Evolutionary conservation across 805 yeast species (phyloP).

Genomic region (Spencermartinsiella europaea): DNA sequence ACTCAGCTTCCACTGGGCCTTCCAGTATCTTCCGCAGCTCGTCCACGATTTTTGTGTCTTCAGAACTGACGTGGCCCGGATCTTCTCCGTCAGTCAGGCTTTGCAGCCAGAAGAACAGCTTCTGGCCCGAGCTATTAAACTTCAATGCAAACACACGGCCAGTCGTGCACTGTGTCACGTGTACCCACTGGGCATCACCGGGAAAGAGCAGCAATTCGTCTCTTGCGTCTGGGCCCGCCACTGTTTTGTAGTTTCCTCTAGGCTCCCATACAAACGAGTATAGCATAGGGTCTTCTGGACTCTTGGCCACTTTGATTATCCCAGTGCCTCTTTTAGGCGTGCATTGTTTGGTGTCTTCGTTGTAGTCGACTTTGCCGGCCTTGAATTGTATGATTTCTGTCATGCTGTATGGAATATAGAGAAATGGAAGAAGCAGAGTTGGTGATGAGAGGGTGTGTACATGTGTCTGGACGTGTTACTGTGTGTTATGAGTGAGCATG

Average conservation of each 20-base stretch:
- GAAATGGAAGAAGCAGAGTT: no score
- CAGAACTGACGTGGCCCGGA: conserved; percentile 41
- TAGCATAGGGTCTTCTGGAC: conserved; percentile 67
- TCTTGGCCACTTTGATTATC: conserved; percentile 50
- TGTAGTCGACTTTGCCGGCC: conserved; percentile 71
- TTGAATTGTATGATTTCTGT: conserved; percentile 43
- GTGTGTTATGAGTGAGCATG: not conserved
- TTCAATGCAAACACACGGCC: conserved; percentile 73
- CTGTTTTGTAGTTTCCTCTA: conserved; percentile 38
- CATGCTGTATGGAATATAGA: conserved; percentile 6
- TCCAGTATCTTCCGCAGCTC: conserved; percentile 47
- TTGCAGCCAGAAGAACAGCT: conserved; percentile 65
- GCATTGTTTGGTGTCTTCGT: conserved; percentile 53
- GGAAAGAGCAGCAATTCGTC: conserved; percentile 68
- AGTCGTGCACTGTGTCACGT: conserved; percentile 59
- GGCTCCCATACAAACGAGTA: conserved; percentile 71
- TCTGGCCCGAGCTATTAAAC: conserved; percentile 59
- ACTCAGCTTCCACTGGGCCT: conserved; percentile 29
- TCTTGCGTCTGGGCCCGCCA: conserved; percentile 28
- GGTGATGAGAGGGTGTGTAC: no score
- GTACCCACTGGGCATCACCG: conserved; percentile 78
- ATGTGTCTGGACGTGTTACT: no score
- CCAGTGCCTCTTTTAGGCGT: conserved; percentile 73
- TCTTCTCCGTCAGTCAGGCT: conserved; percentile 62
- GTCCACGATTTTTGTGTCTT: conserved; percentile 48